Evolutionary conservation across 768 basidiomycete species (phyloP).

Genomic region (Agrocybe chaxingu): DNA sequence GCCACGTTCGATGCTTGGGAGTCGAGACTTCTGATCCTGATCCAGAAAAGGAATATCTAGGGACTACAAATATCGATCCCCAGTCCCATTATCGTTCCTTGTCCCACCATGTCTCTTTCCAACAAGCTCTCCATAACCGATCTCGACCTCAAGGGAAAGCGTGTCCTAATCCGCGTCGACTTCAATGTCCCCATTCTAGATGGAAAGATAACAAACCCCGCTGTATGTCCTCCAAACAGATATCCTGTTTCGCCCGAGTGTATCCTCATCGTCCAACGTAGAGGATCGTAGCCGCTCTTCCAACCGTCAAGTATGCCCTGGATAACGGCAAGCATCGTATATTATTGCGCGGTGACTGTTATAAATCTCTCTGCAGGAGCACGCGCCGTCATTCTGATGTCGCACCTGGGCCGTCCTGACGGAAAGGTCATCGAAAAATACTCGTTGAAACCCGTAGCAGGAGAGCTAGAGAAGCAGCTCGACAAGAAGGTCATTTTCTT

Average conservation of each 20-base stretch:
- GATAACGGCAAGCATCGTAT: constrained; percentile 56
- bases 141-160: constrained; percentile 81
- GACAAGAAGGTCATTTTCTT: constrained; percentile 76
- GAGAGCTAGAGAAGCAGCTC: constrained; percentile 75
- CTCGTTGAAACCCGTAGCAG: constrained; percentile 84
- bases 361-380: constrained; percentile 51
- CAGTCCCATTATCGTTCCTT: constrained; percentile 14
- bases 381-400: constrained; percentile 87
- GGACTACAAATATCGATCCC: constrained; percentile 21
- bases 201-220: constrained; percentile 93
- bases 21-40: constrained; percentile 3
- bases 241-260: constrained; percentile 9
- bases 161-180: constrained; percentile 92
- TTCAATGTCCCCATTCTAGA: constrained; percentile 94
- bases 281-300: constrained; percentile 96
- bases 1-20: background rate
- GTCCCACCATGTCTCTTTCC: constrained; percentile 79
- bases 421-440: constrained; percentile 87
- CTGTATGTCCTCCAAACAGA: constrained; percentile 51
- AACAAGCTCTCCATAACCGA: constrained; percentile 94
- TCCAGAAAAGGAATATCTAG: constrained; percentile 17
- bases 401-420: constrained; percentile 96
- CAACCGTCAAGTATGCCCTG: constrained; percentile 92
- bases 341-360: constrained; percentile 7
- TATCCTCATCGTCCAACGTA: constrained; percentile 29